These are phyloP conservation scores for Halteria grandinella DNA, from an alignment of 73 alveolate genomes.

Conservation along the genomic window DNA sequence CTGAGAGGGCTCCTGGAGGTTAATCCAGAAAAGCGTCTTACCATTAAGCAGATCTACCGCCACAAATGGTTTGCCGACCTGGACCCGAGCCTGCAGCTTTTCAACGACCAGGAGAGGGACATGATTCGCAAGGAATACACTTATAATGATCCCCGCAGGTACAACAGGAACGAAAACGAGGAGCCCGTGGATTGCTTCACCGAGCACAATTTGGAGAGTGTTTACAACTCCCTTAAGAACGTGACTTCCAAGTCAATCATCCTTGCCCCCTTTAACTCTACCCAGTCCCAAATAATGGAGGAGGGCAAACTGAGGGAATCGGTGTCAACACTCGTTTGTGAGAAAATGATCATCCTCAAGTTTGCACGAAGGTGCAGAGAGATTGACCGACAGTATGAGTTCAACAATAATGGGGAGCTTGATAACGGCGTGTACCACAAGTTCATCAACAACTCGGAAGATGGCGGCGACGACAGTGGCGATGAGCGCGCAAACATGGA, in stretches of 20 bases:
- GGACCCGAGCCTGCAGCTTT: slow-evolving; percentile 35
- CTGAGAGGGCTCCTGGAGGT: slow-evolving; percentile 69
- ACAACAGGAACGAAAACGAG: slow-evolving; percentile 62
- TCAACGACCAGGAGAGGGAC: slow-evolving; percentile 64
- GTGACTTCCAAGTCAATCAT: slow-evolving; percentile 80
- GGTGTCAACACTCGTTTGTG: slow-evolving; percentile 12
- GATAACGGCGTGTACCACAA: slow-evolving; percentile 79
- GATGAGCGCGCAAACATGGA: slow-evolving; percentile 18
- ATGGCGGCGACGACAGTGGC: slow-evolving; percentile 5
- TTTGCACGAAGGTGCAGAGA: slow-evolving; percentile 72
- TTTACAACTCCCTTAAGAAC: slow-evolving; percentile 67
- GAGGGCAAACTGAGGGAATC: slow-evolving; percentile 41
- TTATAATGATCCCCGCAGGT: slow-evolving; percentile 56
- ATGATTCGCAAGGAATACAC: slow-evolving; percentile 67
- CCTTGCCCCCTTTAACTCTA: slow-evolving; percentile 89
- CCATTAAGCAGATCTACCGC: slow-evolving; percentile 70
- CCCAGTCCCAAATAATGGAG: slow-evolving; percentile 58
- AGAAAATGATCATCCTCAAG: slow-evolving; percentile 65
- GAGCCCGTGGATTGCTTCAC: slow-evolving; percentile 74
- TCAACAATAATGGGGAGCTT: slow-evolving; percentile 82
- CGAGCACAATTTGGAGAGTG: slow-evolving; percentile 61
- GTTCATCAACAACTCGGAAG: slow-evolving; percentile 44
- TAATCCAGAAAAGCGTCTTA: slow-evolving; percentile 77
- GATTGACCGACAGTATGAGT: slow-evolving; percentile 75
- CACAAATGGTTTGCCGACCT: slow-evolving; percentile 81